A percentile compares a stretch with the other conserved stretches of the same genome.
phyloP scores from a whole-genome alignment of 2,329 filamentous ascomycete genomes.

The Colletotrichum sp. region DNA sequence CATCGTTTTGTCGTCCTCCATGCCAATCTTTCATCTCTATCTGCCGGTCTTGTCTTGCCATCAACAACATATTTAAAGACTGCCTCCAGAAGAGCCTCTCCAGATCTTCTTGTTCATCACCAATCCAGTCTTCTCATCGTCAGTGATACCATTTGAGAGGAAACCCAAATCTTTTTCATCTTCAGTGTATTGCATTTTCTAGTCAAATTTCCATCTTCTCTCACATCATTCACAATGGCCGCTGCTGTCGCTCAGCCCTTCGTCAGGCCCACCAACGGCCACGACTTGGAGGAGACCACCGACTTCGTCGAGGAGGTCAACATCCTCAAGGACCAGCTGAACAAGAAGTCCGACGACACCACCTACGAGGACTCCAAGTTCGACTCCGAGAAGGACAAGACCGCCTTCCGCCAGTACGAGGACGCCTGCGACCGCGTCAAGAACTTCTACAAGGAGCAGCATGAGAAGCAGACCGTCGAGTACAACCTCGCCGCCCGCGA shows the following conservation, averaged over 20 bases:
- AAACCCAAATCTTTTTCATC: background rate
- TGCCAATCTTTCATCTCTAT: background rate
- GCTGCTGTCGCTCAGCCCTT: constrained; percentile 9
- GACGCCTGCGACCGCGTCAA: constrained; percentile 84
- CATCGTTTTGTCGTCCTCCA: background rate
- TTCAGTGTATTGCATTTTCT: background rate
- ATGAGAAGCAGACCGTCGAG: constrained; percentile 75
- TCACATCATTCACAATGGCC: constrained; percentile 9
- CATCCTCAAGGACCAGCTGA: constrained; percentile 46
- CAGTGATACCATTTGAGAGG: background rate
- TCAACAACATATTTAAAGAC: constrained; percentile 19
- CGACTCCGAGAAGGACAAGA: constrained; percentile 78
- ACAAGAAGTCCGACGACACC: background rate
- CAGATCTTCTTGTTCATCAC: background rate
- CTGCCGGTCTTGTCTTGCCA: background rate
- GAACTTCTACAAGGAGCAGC: constrained; percentile 80
- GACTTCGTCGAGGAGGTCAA: constrained; percentile 61
- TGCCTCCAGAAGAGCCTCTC: background rate
- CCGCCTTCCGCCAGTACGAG: constrained; percentile 81
- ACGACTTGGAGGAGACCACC: constrained; percentile 47
- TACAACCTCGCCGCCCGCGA: constrained; percentile 84
- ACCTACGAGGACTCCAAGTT: constrained; percentile 63
- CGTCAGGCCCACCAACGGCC: constrained; percentile 21
- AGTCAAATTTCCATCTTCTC: background rate
- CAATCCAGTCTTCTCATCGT: background rate